Evolutionary conservation across 371 early-diverging fungal species (phyloP), one percentile per base, ranked within the genome.

Genomic region (Lichtheimia ornata): DNA sequence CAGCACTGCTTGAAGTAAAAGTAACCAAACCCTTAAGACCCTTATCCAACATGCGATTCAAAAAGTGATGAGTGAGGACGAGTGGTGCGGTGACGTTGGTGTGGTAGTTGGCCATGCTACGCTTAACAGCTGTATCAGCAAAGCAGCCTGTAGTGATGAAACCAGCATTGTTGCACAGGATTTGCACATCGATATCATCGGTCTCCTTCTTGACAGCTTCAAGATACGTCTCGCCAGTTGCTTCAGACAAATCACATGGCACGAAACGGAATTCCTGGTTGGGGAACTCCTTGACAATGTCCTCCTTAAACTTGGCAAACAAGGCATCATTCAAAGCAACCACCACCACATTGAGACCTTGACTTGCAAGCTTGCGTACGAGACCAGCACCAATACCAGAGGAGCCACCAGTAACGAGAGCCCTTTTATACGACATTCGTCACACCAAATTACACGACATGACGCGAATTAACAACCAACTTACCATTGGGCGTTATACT

Each of bases 121-220:
- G 70, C 27, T 67, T 66, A 20, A 76, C 47, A 41, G 79, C 56
- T 9, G 73, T 66, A 63, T 77, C 74, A 43, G 81, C 71, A 65
- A 81, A 85, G 49, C 82, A 70, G 24, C 86, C 86, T 11, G 83
- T 76, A 11, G 77, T 76, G 63, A 87, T 84, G 70, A 77, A 87
- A 40, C 87, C 87, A 53, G 87, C 87, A 66, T 87, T 87, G 72
- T 84, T 85, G 69, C 85, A 87, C 62, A 87, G 51, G 42, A 87
- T 78, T 60, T 77, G 72, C 15, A 87, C 70, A 57, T 72, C 73
- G 62, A 84, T 74, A 54, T 79, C 84, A 12, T 61, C 18, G 5
- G 84, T 84, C 17, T 66, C 67, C 56, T 81, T 55, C 52, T 72
- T 73, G 58, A 87, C 62, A 51, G 65, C 62, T 24, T 66, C 63